These are phyloP conservation scores for Panicum hallii DNA, from an alignment of 202 grass and related monocot species.

Conservation along the genomic window DNA sequence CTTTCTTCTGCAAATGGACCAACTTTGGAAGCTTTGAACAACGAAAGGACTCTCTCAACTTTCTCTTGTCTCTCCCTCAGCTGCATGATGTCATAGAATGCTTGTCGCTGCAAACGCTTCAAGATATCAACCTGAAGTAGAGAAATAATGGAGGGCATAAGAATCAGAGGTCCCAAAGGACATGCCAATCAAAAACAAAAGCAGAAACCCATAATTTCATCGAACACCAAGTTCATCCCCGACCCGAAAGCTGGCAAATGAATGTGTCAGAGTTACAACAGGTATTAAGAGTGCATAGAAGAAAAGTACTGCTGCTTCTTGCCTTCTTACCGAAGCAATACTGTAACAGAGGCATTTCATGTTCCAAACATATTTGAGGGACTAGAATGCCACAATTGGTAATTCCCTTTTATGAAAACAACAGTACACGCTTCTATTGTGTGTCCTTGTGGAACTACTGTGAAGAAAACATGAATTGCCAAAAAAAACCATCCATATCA, in stretches of 20 bases:
- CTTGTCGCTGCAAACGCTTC: conserved; percentile 80
- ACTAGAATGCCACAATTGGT: neutral
- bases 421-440: neutral
- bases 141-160: neutral
- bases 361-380: neutral
- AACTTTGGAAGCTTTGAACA: conserved; percentile 57
- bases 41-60: conserved; percentile 64
- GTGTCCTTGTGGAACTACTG: neutral
- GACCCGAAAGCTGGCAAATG: neutral
- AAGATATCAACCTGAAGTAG: conserved; percentile 70
- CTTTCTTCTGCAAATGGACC: conserved; percentile 60
- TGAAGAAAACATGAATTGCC: neutral
- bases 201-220: neutral
- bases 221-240: neutral
- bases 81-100: conserved; percentile 85
- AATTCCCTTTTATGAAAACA: neutral
- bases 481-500: neutral
- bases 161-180: neutral
- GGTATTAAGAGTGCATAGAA: neutral
- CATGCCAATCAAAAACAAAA: neutral
- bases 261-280: neutral
- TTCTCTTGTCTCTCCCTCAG: conserved; percentile 86
- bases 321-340: neutral
- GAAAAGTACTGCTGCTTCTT: neutral
- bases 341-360: neutral